Evolutionary conservation across 441 rosid genomes (phyloP).

Genomic region (Croton laevigatus): DNA sequence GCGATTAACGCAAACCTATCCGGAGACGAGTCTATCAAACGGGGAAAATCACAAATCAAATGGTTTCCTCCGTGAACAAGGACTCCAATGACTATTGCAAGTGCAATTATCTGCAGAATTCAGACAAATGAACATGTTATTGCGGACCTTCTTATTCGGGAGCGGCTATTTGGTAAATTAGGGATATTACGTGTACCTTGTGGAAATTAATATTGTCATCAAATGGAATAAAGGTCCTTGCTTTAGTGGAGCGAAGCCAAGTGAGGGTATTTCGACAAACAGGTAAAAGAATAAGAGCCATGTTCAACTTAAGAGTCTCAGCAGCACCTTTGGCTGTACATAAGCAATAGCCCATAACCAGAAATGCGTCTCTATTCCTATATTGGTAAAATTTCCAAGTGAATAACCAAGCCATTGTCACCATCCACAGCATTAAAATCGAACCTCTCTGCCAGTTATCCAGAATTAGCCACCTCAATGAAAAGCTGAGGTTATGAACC

Average conservation of each 20-base stretch:
- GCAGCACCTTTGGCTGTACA: conserved; percentile 91
- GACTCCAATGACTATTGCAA: conserved; percentile 67
- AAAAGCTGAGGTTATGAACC: conserved; percentile 33
- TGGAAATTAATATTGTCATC: conserved; percentile 92
- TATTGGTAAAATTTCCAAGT: conserved; percentile 87
- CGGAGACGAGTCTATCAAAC: conserved; percentile 49
- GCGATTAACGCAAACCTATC: conserved; percentile 61
- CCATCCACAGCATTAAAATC: conserved; percentile 65
- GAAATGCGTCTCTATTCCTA: conserved; percentile 63
- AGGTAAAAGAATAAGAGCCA: conserved; percentile 90
- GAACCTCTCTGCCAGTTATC: conserved; percentile 91
- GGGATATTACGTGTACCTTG: conserved; percentile 54
- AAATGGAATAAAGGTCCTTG: conserved; percentile 62
- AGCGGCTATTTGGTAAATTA: background rate
- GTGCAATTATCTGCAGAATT: conserved; percentile 62
- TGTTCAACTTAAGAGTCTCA: conserved; percentile 92
- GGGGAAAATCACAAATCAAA: conserved; percentile 82
- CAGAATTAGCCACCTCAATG: conserved; percentile 46
- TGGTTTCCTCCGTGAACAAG: conserved; percentile 75
- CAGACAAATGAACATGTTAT: background rate
- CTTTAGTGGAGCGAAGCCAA: conserved; percentile 81
- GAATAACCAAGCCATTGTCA: conserved; percentile 60
- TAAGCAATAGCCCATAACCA: conserved; percentile 83
- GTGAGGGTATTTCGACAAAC: conserved; percentile 95
- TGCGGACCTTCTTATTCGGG: background rate